These are phyloP conservation scores for Penicillium egyptiacum DNA, from an alignment of 495 filamentous ascomycete species.

Conservation along the genomic window DNA sequence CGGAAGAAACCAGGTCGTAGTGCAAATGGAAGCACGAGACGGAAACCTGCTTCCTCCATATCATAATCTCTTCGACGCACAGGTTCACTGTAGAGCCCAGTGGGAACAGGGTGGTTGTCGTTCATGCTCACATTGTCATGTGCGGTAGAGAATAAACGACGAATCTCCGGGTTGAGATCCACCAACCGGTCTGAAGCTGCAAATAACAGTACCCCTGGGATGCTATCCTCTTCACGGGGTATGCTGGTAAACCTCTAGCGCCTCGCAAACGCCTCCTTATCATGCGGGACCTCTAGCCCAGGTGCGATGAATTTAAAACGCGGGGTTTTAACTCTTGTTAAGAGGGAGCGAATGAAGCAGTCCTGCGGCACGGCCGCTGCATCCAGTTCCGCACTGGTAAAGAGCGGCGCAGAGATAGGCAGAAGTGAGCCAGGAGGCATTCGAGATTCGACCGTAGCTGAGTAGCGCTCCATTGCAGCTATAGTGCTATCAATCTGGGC, in stretches of 20 bases:
- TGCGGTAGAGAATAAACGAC: background rate
- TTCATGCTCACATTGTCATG: slow-evolving; percentile 11
- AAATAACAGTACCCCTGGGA: slow-evolving; percentile 29
- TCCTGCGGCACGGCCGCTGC: slow-evolving; percentile 29
- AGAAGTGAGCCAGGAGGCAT: slow-evolving; percentile 17
- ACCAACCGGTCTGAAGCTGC: slow-evolving; percentile 18
- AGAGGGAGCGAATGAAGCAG: slow-evolving; percentile 33
- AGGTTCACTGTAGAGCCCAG: slow-evolving; percentile 24
- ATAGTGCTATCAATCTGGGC: slow-evolving; percentile 21
- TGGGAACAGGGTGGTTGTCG: slow-evolving; percentile 18
- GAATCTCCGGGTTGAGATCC: slow-evolving; percentile 22
- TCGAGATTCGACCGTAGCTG: slow-evolving; percentile 18
- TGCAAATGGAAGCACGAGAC: slow-evolving; percentile 24
- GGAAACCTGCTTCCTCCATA: slow-evolving; percentile 24
- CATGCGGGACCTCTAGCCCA: slow-evolving; percentile 30
- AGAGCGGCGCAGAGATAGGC: slow-evolving; percentile 15
- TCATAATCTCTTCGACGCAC: slow-evolving; percentile 5
- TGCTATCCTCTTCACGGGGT: slow-evolving; percentile 13
- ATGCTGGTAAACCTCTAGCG: slow-evolving; percentile 26
- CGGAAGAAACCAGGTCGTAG: slow-evolving; percentile 6
- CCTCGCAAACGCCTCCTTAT: slow-evolving; percentile 23
- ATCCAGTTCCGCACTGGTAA: slow-evolving; percentile 28
- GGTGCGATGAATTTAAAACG: slow-evolving; percentile 39
- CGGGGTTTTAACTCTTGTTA: slow-evolving; percentile 31
- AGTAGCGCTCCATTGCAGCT: slow-evolving; percentile 19